Evolutionary conservation across 192 early-diverging fungal species (phyloP).

Genomic region (Coemansia sp.): DNA sequence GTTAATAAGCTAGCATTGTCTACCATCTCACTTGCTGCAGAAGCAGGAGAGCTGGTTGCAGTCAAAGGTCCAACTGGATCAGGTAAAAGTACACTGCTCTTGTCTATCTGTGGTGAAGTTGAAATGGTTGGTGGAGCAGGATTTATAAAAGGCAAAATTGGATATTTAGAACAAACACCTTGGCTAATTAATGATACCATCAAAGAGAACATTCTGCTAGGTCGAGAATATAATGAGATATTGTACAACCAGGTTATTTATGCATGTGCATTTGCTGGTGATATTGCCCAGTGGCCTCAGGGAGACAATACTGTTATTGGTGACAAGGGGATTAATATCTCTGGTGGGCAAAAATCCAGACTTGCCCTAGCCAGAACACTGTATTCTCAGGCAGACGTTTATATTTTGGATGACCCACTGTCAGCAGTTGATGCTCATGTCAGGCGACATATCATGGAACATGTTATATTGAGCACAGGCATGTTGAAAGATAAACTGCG

Average conservation of each 20-base stretch:
- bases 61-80: constrained; percentile 75
- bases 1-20: background rate
- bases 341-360: background rate
- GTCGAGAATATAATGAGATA: constrained; percentile 4
- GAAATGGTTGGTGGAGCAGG: constrained; percentile 50
- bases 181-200: constrained; percentile 57
- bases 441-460: constrained; percentile 56
- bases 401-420: constrained; percentile 58
- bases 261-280: constrained; percentile 55
- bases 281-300: constrained; percentile 54
- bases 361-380: constrained; percentile 9
- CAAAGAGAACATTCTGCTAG: constrained; percentile 13
- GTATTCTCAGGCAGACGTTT: constrained; percentile 61
- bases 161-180: constrained; percentile 75
- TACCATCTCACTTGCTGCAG: constrained; percentile 53
- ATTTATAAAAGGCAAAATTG: constrained; percentile 60
- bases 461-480: constrained; percentile 12
- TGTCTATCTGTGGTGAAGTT: constrained; percentile 80
- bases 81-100: constrained; percentile 80
- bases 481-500: constrained; percentile 52
- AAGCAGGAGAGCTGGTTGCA: constrained; percentile 62
- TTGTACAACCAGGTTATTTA: constrained; percentile 53
- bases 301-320: constrained; percentile 41
- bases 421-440: constrained; percentile 68
- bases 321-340: constrained; percentile 11